Evolutionary conservation across 139 green algal species (phyloP), one percentile per base, ranked within the genome.

Genomic region (Desmodesmus armatus): DNA sequence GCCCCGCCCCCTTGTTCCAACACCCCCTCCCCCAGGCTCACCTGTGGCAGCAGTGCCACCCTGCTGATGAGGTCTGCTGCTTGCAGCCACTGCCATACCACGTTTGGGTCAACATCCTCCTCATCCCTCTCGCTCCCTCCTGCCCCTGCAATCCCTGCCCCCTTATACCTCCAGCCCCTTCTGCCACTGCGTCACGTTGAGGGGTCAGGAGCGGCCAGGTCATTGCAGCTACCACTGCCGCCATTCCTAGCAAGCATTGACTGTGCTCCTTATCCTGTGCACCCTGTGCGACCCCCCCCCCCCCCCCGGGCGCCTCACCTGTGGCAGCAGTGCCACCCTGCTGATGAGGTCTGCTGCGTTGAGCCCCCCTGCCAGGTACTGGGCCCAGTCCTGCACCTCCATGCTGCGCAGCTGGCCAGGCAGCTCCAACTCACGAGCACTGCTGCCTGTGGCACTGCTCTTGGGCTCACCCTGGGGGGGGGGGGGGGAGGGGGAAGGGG

Each of bases 351-450:
- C 47, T 9, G 27, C 29, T 35, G 62, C 60, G 67, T 90, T 92
- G 5, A 89, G 43, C 23, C 90, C 93, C 27, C 87, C 91, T 25
- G 86, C 66, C 17, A 96, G 70, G 86, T 91, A 90, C 81, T 91
- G 88, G 79, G 93, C 86, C 80, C 90, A 93, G 69, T 91, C 90
- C 40, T 85, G 82, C 6, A 81, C 81, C 40, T 90, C 87, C 47
- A 90, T 75, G 76, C 78, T 80, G 19, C 53, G 49, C 65, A 90
- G 58, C 33, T 87, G 76, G 0, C 82, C 87, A 9, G 87, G 82
- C 70, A 90, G 83, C 27, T 88, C 63, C 31, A 88, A n/a, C 49
- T 86, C 67, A 47, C 58, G 70, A 9, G 49, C 80, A 60, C 55
- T 79, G 31, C 25, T 84, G 31, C 78, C 78, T 47, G 63, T 76